A percentile compares a stretch with the other conserved stretches of the same genome.
Evolutionary conservation across 177 flowering plant genomes (phyloP).

Genomic region (Vitis hybrid): DNA sequence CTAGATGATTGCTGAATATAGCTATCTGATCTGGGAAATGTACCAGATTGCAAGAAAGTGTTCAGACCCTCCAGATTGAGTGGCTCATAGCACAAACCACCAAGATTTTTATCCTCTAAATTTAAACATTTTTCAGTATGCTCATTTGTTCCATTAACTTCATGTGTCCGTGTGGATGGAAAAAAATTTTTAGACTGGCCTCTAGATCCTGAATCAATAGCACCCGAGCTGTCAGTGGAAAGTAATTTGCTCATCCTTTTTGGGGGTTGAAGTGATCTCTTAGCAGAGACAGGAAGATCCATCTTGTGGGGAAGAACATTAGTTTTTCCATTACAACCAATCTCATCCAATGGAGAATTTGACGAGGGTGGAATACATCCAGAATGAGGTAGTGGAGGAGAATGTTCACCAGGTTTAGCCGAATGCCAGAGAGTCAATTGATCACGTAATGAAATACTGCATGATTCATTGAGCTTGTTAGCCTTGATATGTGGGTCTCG

Average conservation of each 20-base stretch:
- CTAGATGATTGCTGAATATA: constrained; percentile 7
- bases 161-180: too few relatives aligned
- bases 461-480: background rate
- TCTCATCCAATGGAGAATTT: background rate
- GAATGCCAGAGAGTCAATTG: too few relatives aligned
- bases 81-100: constrained; percentile 12
- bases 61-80: constrained; percentile 6
- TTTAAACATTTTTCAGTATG: too few relatives aligned
- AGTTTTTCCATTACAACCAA: background rate
- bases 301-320: background rate
- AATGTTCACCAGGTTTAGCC: too few relatives aligned
- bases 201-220: too few relatives aligned
- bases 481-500: constrained; percentile 5
- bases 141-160: too few relatives aligned
- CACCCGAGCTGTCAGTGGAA: too few relatives aligned
- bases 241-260: too few relatives aligned
- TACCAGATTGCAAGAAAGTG: background rate
- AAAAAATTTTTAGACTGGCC: too few relatives aligned
- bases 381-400: background rate
- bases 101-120: background rate
- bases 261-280: background rate
- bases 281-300: background rate
- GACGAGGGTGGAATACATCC: background rate
- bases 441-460: background rate
- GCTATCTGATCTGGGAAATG: constrained; percentile 2